phyloP scores from a whole-genome alignment of 805 yeast species.

The Phaffomyces antillensis region DNA sequence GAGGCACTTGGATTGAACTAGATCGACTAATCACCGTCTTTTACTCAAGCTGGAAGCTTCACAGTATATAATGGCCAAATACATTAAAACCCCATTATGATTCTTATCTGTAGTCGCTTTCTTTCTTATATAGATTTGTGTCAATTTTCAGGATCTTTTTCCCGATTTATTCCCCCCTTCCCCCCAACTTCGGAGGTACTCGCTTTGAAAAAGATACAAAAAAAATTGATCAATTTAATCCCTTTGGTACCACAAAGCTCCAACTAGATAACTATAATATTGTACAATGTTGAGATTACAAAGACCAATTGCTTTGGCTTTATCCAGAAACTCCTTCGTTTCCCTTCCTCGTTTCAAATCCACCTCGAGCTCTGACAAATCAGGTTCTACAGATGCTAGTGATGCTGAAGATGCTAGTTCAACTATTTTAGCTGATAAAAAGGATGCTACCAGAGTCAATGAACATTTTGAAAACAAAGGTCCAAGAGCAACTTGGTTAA shows the following conservation, averaged over 20 bases:
- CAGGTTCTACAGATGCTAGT: slow-evolving; percentile 41
- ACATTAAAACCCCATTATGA: too few species aligned
- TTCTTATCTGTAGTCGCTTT: too few species aligned
- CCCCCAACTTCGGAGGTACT: background rate
- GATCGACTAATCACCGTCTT: too few species aligned
- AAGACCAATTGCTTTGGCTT: background rate
- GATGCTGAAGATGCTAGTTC: slow-evolving; percentile 71
- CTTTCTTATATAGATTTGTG: background rate
- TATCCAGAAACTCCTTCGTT: background rate
- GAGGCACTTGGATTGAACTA: slow-evolving; percentile 21
- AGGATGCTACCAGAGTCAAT: slow-evolving; percentile 41
- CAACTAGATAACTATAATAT: background rate
- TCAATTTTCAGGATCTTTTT: background rate
- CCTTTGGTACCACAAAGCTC: too few species aligned
- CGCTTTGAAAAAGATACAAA: background rate
- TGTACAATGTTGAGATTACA: slow-evolving; percentile 3
- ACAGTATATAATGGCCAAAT: too few species aligned
- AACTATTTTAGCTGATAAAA: slow-evolving; percentile 56
- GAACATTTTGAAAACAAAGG: slow-evolving; percentile 23
- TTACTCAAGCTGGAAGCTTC: too few species aligned
- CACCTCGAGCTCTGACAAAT: slow-evolving; percentile 11
- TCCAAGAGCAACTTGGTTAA: slow-evolving; percentile 71
- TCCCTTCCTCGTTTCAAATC: slow-evolving; percentile 24
- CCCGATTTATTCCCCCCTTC: background rate
- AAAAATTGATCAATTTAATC: too few species aligned